Evolutionary conservation across 2,329 filamentous ascomycete genomes (phyloP).

Genomic region (Trichoderma sp.): DNA sequence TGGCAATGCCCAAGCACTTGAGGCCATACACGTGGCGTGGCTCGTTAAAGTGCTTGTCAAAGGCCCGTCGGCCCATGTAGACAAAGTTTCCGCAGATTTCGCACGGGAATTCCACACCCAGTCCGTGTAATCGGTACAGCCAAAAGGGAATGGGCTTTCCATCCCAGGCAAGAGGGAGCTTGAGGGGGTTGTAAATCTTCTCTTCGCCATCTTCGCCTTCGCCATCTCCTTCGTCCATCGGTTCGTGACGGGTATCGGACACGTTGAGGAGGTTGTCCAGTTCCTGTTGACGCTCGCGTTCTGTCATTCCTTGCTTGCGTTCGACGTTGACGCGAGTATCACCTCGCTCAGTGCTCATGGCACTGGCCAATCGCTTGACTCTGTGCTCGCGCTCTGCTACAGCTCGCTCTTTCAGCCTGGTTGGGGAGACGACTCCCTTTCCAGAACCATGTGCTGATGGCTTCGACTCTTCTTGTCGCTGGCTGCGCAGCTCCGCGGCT

Average conservation of each 20-base stretch:
- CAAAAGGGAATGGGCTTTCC: constrained; percentile 99
- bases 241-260: constrained; percentile 32
- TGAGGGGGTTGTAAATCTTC: constrained; percentile 93
- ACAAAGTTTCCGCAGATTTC: constrained; percentile 98
- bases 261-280: constrained; percentile 74
- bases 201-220: constrained; percentile 78
- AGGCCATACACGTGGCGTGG: constrained; percentile 88
- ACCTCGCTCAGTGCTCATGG: constrained; percentile 81
- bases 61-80: constrained; percentile 95
- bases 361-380: constrained; percentile 72
- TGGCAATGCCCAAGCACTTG: constrained; percentile 90
- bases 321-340: constrained; percentile 95
- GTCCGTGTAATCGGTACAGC: constrained; percentile 93
- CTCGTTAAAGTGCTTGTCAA: constrained; percentile 98
- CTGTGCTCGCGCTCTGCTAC: constrained; percentile 87
- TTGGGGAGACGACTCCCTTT: constrained; percentile 37
- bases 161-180: constrained; percentile 94
- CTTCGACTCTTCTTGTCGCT: constrained; percentile 41
- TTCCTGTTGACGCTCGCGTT: constrained; percentile 90
- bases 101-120: constrained; percentile 92
- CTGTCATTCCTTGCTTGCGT: constrained; percentile 95
- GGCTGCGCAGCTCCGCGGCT: constrained; percentile 64
- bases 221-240: constrained; percentile 56
- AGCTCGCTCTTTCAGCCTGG: constrained; percentile 77
- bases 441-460: constrained; percentile 29